Conservation (phyloP, 257 asterid species). For the Fraxinus quadrangulata region DNA sequence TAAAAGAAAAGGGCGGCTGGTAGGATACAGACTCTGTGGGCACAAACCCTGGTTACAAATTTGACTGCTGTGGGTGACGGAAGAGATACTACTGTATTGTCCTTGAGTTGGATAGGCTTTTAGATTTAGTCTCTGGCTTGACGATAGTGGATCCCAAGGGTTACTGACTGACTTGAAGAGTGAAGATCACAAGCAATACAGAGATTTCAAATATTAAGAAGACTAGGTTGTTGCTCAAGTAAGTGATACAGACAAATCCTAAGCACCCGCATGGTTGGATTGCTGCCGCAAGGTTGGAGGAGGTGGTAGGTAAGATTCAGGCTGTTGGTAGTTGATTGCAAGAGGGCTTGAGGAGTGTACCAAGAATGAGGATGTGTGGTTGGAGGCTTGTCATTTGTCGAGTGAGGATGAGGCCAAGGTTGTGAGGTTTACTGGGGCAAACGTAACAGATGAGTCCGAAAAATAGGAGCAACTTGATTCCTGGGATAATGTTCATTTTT, state of each 20-base stretch:
- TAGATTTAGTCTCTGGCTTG: constrained; percentile 84
- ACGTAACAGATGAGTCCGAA: too few species aligned
- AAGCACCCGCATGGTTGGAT: constrained; percentile 95
- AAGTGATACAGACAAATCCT: constrained; percentile 81
- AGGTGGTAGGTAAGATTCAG: constrained; percentile 83
- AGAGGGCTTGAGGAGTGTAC: constrained; percentile 91
- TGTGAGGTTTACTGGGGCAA: constrained; percentile 26
- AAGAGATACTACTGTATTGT: constrained; percentile 78
- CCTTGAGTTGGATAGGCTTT: constrained; percentile 77
- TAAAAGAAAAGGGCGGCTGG: constrained; percentile 82
- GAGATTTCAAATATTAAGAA: constrained; percentile 92
- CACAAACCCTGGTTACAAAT: constrained; percentile 87
- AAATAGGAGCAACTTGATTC: too few species aligned
- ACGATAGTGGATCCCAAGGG: constrained; percentile 97
- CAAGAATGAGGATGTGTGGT: constrained; percentile 85
- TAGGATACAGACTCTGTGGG: constrained; percentile 90
- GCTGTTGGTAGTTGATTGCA: constrained; percentile 66
- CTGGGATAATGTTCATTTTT: too few species aligned
- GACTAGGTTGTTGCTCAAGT: constrained; percentile 84
- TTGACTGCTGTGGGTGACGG: constrained; percentile 97
- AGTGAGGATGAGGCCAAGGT: constrained; percentile 77
- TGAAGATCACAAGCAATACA: constrained; percentile 89
- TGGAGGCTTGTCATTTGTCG: constrained; percentile 82
- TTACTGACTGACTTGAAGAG: constrained; percentile 91
- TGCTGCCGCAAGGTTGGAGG: constrained; percentile 85